phyloP scores from a whole-genome alignment of 2,329 filamentous ascomycete species.

The Ophiostoma piceae region DNA sequence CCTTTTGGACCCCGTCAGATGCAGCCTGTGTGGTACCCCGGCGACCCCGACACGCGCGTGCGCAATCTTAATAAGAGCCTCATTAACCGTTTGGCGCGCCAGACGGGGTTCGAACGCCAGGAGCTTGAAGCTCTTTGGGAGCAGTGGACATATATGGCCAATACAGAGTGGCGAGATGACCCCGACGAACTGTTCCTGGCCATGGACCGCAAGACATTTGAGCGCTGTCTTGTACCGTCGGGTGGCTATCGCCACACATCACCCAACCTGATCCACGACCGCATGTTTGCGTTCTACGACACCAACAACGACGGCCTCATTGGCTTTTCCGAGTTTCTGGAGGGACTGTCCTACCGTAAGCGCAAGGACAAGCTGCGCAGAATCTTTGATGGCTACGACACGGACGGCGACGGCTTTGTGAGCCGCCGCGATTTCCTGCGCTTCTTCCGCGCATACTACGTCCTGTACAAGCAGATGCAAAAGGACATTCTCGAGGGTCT shows the following conservation, averaged over 20 bases:
- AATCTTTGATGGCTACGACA: slow-evolving; percentile 73
- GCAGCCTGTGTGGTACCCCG: slow-evolving; percentile 81
- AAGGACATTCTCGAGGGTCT: slow-evolving; percentile 73
- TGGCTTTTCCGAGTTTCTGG: slow-evolving; percentile 85
- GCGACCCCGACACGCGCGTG: slow-evolving; percentile 68
- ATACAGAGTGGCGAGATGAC: slow-evolving; percentile 75
- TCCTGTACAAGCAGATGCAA: slow-evolving; percentile 83
- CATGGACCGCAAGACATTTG: slow-evolving; percentile 89
- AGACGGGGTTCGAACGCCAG: slow-evolving; percentile 75
- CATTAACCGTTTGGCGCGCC: slow-evolving; percentile 62
- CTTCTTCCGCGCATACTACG: slow-evolving; percentile 89
- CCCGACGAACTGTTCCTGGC: slow-evolving; percentile 71
- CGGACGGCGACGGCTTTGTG: slow-evolving; percentile 82
- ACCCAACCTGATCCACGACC: slow-evolving; percentile 88
- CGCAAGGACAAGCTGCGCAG: slow-evolving; percentile 30
- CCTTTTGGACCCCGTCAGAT: slow-evolving; percentile 76
- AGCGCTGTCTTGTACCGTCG: slow-evolving; percentile 82
- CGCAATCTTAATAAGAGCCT: slow-evolving; percentile 62
- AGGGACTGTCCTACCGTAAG: slow-evolving; percentile 68
- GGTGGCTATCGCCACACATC: slow-evolving; percentile 70
- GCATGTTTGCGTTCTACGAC: slow-evolving; percentile 96
- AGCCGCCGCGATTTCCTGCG: slow-evolving; percentile 81
- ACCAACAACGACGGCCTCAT: slow-evolving; percentile 84
- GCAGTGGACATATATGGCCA: slow-evolving; percentile 92
- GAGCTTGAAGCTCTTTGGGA: slow-evolving; percentile 94